Conservation (phyloP, 495 filamentous ascomycete genomes). For the Parathielavia hyrcaniae region DNA sequence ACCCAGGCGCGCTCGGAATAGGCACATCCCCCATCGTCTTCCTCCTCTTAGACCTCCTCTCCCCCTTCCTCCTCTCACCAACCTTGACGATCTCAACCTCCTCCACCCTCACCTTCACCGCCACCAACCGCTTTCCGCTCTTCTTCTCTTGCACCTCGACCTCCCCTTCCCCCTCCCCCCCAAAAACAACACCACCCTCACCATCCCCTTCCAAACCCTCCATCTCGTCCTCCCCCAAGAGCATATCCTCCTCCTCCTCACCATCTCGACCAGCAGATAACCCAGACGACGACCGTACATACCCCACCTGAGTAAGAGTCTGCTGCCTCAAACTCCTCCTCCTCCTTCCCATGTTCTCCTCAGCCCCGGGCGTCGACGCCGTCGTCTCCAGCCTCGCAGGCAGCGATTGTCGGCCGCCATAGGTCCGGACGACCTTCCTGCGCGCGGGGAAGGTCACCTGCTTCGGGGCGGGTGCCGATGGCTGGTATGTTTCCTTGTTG, state of each 20-base stretch:
- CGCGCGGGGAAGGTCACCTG: slow-evolving; percentile 38
- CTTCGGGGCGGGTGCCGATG: slow-evolving; percentile 31
- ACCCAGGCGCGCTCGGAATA: not conserved
- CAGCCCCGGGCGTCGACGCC: not conserved
- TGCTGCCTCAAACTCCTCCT: slow-evolving; percentile 31
- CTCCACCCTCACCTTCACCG: slow-evolving; percentile 16
- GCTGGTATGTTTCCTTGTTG: slow-evolving; percentile 35
- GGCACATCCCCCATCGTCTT: slow-evolving; percentile 42
- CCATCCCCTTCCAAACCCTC: slow-evolving; percentile 4
- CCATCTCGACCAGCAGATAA: slow-evolving; percentile 6
- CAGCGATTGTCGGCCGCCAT: slow-evolving; percentile 31
- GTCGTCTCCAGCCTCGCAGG: slow-evolving; percentile 12
- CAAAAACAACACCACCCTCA: not conserved
- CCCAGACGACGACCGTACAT: slow-evolving; percentile 22
- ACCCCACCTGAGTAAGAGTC: slow-evolving; percentile 49
- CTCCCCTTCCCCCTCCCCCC: not conserved
- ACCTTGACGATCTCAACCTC: slow-evolving; percentile 4
- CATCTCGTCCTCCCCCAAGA: slow-evolving; percentile 6
- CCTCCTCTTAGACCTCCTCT: slow-evolving; percentile 20
- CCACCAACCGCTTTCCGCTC: slow-evolving; percentile 9
- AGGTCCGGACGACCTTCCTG: slow-evolving; percentile 34
- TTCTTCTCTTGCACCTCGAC: slow-evolving; percentile 17
- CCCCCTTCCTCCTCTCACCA: slow-evolving; percentile 1
- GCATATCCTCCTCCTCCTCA: slow-evolving; percentile 7
- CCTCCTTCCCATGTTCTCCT: too few relatives aligned